Evolutionary conservation across 306 rosid species (phyloP).

Genomic region (Nissolia schottii): DNA sequence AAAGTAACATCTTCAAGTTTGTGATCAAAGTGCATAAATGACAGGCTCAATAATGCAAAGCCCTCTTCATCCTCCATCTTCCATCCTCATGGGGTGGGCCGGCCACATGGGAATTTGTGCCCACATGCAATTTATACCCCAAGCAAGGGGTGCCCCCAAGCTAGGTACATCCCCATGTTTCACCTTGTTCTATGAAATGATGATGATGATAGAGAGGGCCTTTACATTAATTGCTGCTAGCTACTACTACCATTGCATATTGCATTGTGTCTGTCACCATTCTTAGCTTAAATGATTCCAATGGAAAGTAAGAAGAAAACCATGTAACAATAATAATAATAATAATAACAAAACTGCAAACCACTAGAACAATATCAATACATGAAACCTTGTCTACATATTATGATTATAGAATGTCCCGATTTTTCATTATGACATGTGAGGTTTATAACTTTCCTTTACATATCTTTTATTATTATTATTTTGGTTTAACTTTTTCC

Average conservation of each 20-base stretch:
- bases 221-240: constrained; percentile 33
- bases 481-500: not conserved
- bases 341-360: constrained; percentile 18
- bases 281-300: constrained; percentile 26
- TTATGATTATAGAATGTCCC: not conserved
- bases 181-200: constrained; percentile 25
- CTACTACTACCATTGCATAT: constrained; percentile 14
- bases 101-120: constrained; percentile 27
- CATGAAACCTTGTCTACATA: constrained; percentile 16
- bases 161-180: constrained; percentile 33
- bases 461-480: not conserved
- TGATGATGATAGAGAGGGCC: not conserved
- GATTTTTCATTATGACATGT: not conserved
- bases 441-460: not conserved
- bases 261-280: constrained; percentile 18
- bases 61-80: too few relatives aligned
- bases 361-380: not conserved
- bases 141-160: constrained; percentile 22
- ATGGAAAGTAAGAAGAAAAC: constrained; percentile 5
- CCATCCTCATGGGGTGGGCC: too few relatives aligned
- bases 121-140: constrained; percentile 24
- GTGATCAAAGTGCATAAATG: not conserved
- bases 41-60: constrained; percentile 25
- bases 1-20: not conserved
- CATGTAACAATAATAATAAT: constrained; percentile 7